Evolutionary conservation across 192 early-diverging fungal genomes (phyloP), one percentile per base, ranked within the genome.

Genomic region (Helicostylum pulchrum): DNA sequence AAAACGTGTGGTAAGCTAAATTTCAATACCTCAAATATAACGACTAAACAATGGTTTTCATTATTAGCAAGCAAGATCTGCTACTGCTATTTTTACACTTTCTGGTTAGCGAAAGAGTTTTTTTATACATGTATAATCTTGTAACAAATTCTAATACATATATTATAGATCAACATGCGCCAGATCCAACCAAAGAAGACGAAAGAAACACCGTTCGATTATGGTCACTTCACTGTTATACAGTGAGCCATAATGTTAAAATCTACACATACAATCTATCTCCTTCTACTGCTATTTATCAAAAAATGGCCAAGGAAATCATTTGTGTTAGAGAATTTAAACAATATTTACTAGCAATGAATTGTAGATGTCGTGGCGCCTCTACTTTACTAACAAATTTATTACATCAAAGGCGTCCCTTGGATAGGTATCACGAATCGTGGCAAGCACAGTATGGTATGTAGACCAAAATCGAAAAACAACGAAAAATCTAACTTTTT

Each of bases 361-460:
- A 78, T 23, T 84, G 82, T 63, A 63, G 80, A 17, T 84, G 82
- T 53, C 65, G 72, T 1, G 86, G 86, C 12, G 73, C 81, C 0
- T 78, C 82, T 0, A 85, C 87, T 11, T 48, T 90, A 12, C 66
- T 90, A 30, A 75, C 85, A 21, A 90, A 90, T 67, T 71, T 90
- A 4, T 53, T 90, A 2, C 81, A 85, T 43, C 79, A 83, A 21
- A 67, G 70, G n/a, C 73, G 83, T 66, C 85, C 71, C 26, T 48
- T 70, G 30, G 77, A 76, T 56, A 68, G 61, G 30, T 88, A 85
- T 65, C 71, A 83, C 26, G 77, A 84, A 43, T 77, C 82, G 0
- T 90, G 88, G 88, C 71, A 82, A 54, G 83, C 86, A 7, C 84
- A 87, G 47, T 90, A 88, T 58, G 86, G 83, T 64, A 64, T 12